Evolutionary conservation across 2,329 filamentous ascomycete genomes (phyloP), one percentile per base, ranked within the genome.

Genomic region (Claviceps sorghi): DNA sequence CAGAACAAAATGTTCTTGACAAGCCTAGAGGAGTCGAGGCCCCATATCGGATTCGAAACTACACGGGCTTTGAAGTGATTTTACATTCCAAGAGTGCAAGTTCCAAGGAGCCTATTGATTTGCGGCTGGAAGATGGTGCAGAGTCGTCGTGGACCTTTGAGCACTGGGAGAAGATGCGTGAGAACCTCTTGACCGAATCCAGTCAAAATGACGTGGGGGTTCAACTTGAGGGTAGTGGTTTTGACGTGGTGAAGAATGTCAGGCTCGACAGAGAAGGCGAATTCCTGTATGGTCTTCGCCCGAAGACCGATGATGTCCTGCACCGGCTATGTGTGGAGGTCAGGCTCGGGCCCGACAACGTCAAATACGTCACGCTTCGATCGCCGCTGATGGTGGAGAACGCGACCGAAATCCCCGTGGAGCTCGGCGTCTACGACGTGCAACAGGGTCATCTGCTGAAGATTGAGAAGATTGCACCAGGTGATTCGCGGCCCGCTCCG

Each of bases 91-190:
- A 87, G 67, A 80, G 81, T 50, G 69, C 77, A 9, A 76, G 71
- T 36, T 80, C 78, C 51, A 77, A 82, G 1, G 83, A 84, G 51
- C 79, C 83, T 43, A 81, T 87, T 54, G 83, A 83, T 5, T 80
- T 86, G 2, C 89, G 84, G 56, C 73, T 98, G 0, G 79, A 80
- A 53, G 94, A 98, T 62, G 94, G 93, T 9, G 81, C 95, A 61
- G 93, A 98, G 67, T 82, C 81, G 2, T 88, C 91, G 1, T 98
- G 93, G 93, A 84, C 89, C 58, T 98, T 98, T 57, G 93, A 98
- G 67, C 89, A 96, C 59, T 93, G 91, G 71, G 90, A 89, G 58
- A 93, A 93, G 60, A 95, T 96, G 77, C 86, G 93, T 67, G 93
- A 98, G 68, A 95, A 86, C 49, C 74, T 98, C 6, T 82, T 88